Conservation (phyloP, 768 basidiomycete species). For the Tremella fuciformis region DNA sequence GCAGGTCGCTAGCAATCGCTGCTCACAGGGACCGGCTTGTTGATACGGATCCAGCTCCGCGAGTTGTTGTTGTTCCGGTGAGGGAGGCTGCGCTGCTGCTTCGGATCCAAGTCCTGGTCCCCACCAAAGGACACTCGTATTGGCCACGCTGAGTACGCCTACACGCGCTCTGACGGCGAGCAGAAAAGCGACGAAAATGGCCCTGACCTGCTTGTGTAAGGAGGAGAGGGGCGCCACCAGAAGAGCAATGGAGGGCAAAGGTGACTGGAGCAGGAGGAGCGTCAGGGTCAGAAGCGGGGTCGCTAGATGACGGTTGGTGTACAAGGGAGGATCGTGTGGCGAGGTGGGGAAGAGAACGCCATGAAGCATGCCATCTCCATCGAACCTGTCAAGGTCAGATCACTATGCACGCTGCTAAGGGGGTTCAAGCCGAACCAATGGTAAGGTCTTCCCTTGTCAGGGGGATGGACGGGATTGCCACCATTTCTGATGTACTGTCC, state of each 20-base stretch:
- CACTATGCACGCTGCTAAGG: background rate
- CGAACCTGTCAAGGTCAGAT: conserved; percentile 44
- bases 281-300: conserved; percentile 43
- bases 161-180: conserved; percentile 46
- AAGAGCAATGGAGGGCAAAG: conserved; percentile 48
- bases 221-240: conserved; percentile 52
- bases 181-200: conserved; percentile 48
- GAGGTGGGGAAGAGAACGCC: conserved; percentile 49
- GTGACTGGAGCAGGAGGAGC: conserved; percentile 36
- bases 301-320: conserved; percentile 50
- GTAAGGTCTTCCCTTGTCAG: conserved; percentile 46
- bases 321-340: conserved; percentile 26
- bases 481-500: conserved; percentile 55
- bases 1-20: conserved; percentile 51
- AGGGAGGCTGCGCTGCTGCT: conserved; percentile 28
- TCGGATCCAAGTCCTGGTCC: conserved; percentile 37
- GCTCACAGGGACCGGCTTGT: background rate
- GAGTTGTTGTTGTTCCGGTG: background rate
- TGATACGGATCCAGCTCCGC: background rate
- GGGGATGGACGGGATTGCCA: conserved; percentile 50
- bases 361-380: conserved; percentile 55
- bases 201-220: conserved; percentile 45
- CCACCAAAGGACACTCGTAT: conserved; percentile 53
- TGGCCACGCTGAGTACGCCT: conserved; percentile 51
- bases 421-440: conserved; percentile 38